Evolutionary conservation across 805 yeast genomes (phyloP), one percentile per base, ranked within the genome.

Genomic region (Teunomyces panamensis): DNA sequence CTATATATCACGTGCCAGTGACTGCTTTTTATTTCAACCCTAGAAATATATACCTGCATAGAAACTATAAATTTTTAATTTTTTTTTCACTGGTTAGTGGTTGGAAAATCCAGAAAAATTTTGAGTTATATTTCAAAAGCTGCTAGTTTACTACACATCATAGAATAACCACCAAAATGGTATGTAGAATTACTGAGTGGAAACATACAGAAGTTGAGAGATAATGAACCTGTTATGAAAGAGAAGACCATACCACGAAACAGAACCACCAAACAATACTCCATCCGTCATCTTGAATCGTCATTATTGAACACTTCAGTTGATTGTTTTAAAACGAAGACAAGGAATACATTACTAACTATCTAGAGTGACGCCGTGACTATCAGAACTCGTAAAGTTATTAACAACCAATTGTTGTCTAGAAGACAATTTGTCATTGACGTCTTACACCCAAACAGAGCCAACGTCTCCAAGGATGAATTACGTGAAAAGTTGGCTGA

Each of bases 361-460:
- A 28, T 60, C 47, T 66, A 87, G 96, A 87, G 96, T 86, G 99
- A 94, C 95, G 91, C 98, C 76, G 91, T 94, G 80, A 94, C 99
- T 73, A 88, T 94, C 84, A 92, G 98, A 86, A 92, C 98, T 77
- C 87, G 98, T 87, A 92, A 86, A 83, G 97, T 92, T 81, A 88
- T 92, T 79, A 79, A 96, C 80, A 94, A 94, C 96, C 97, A 98
- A 75, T 87, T 94, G 76, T 87, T 94, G 79, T 91, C 89, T 75
- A 92, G 99, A 86, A 91, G 96, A 82, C 99, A 94, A 83, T 94
- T 94, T 77, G 99, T 94, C 81, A 84, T 94, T 74, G 99, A 94
- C 81, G 97, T 94, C 68, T 84, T 91, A 76, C 99, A 94, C 85
- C 99, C 99, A 83, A 89, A 89, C 91, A 87, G 89, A 79, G 91